These are phyloP conservation scores for Ogataea henricii DNA, from an alignment of 805 yeast species.

Conservation along the genomic window DNA sequence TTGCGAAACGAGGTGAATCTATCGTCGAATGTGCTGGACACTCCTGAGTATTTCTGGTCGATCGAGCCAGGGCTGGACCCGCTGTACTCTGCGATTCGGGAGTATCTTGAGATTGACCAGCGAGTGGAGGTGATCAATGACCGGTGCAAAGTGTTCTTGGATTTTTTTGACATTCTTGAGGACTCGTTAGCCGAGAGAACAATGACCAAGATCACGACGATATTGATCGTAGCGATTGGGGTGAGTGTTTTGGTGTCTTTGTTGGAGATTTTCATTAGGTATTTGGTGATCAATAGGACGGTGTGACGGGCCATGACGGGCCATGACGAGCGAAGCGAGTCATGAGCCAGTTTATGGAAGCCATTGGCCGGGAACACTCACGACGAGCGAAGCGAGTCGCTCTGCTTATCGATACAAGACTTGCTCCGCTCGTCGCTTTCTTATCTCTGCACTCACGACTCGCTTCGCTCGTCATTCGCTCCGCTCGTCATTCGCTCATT, in stretches of 20 bases:
- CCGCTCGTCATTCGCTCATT: too few relatives aligned
- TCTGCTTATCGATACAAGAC: not conserved
- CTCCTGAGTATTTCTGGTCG: constrained; percentile 97
- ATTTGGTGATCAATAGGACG: constrained; percentile 43
- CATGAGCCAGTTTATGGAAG: too few relatives aligned
- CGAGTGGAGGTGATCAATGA: constrained; percentile 92
- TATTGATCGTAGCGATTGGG: constrained; percentile 80
- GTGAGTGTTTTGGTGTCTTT: constrained; percentile 76
- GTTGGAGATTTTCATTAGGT: constrained; percentile 66
- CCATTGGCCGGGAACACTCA: too few relatives aligned
- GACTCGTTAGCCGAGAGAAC: constrained; percentile 93
- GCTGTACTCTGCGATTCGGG: constrained; percentile 82
- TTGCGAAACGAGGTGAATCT: constrained; percentile 91
- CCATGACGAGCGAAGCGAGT: not conserved
- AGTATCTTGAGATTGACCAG: constrained; percentile 92
- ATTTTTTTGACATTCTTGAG: constrained; percentile 87
- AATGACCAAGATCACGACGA: constrained; percentile 88
- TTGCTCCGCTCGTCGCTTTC: not conserved
- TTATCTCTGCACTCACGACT: too few relatives aligned
- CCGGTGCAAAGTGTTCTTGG: constrained; percentile 89
- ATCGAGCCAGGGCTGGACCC: constrained; percentile 95
- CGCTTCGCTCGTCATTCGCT: constrained; percentile 1
- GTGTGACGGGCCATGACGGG: not conserved
- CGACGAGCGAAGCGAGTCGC: not conserved
- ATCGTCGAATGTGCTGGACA: constrained; percentile 86